phyloP scores from a whole-genome alignment of 2,329 filamentous ascomycete genomes.

The Boeremia lycopersici region DNA sequence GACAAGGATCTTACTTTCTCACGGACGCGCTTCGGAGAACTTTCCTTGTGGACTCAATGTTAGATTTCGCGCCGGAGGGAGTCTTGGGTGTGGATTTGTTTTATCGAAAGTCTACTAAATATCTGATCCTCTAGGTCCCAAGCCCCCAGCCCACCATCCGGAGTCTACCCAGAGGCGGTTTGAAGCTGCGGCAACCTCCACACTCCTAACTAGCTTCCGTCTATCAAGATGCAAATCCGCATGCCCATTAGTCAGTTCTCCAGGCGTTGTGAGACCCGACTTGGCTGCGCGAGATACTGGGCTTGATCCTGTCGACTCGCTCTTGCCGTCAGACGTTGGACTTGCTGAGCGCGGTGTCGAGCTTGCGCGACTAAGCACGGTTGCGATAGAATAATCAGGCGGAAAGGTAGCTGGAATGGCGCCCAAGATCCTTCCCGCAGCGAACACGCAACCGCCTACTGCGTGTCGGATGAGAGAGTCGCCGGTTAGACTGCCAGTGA shows the following conservation, averaged over 20 bases:
- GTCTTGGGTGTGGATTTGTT: not conserved
- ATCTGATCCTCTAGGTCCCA: conserved; percentile 22
- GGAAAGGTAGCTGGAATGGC: conserved; percentile 30
- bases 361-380: conserved; percentile 3
- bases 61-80: too few species aligned
- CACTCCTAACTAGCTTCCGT: conserved; percentile 33
- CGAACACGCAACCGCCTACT: conserved; percentile 63
- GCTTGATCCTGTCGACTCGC: conserved; percentile 16
- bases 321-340: conserved; percentile 24
- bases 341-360: conserved; percentile 34
- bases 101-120: not conserved
- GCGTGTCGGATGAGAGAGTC: conserved; percentile 66
- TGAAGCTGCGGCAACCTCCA: conserved; percentile 38
- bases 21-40: too few species aligned
- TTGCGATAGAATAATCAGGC: conserved; percentile 13
- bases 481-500: conserved; percentile 64
- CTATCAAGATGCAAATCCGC: conserved; percentile 48
- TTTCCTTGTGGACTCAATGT: too few species aligned
- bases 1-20: not conserved
- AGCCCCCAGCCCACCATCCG: conserved; percentile 47
- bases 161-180: conserved; percentile 42
- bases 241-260: conserved; percentile 43
- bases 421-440: conserved; percentile 57
- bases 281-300: conserved; percentile 8
- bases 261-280: conserved; percentile 24